A percentile compares a stretch with the other conserved stretches of the same genome.
Conservation (phyloP, 1,139 yeast genomes). For the Hanseniaspora sp. region DNA sequence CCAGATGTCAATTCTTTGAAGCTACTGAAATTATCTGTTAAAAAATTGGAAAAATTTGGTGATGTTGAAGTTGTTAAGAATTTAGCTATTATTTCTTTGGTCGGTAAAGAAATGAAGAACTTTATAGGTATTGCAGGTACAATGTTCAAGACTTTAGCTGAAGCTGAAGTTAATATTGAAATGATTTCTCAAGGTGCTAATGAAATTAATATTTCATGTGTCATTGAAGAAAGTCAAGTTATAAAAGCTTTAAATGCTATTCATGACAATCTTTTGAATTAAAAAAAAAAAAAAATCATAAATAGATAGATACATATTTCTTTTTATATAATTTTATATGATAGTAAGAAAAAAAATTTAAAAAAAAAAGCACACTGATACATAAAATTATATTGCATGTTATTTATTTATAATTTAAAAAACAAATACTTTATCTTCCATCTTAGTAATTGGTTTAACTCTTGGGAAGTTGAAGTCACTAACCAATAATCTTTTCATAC, state of each 20-base stretch:
- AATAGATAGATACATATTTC: background rate
- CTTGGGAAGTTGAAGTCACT: slow-evolving; percentile 66
- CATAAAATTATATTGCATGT: background rate
- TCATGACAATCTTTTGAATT: slow-evolving; percentile 55
- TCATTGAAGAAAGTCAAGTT: slow-evolving; percentile 72
- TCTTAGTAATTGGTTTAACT: slow-evolving; percentile 83
- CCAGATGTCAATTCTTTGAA: slow-evolving; percentile 50
- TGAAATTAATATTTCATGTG: slow-evolving; percentile 93
- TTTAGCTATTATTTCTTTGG: slow-evolving; percentile 84
- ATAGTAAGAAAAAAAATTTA: background rate
- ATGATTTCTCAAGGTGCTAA: slow-evolving; percentile 98
- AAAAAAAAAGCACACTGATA: background rate
- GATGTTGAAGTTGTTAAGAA: slow-evolving; percentile 77
- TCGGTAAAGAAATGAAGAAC: slow-evolving; percentile 95
- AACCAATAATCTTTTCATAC: slow-evolving; percentile 66
- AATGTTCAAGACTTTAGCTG: slow-evolving; percentile 90
- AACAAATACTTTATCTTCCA: slow-evolving; percentile 86
- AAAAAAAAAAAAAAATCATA: background rate
- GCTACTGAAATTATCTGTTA: slow-evolving; percentile 56
- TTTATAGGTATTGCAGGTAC: slow-evolving; percentile 94
- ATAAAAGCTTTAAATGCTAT: slow-evolving; percentile 76
- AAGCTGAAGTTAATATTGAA: slow-evolving; percentile 83
- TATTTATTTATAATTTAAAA: slow-evolving; percentile 36
- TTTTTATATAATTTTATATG: background rate
- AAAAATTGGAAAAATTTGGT: slow-evolving; percentile 70